Evolutionary conservation across 2,329 filamentous ascomycete species (phyloP).

Genomic region (Fusarium drepaniforme): DNA sequence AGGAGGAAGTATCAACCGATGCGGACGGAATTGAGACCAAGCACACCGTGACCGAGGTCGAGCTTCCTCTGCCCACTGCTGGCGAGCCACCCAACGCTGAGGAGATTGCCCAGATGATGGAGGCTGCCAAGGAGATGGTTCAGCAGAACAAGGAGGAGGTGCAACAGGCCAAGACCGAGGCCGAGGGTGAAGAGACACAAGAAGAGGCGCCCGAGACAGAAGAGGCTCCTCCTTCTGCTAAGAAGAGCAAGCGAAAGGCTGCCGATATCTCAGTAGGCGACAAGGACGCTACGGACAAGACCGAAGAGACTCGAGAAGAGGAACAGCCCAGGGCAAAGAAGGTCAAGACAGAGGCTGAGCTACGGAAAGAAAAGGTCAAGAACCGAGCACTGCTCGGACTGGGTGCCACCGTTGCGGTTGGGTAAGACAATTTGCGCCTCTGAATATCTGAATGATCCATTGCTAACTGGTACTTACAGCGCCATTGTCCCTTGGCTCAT

Average conservation of each 20-base stretch:
- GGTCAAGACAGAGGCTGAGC: constrained; percentile 81
- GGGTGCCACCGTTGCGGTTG: constrained; percentile 87
- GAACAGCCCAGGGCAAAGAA: constrained; percentile 76
- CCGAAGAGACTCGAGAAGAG: constrained; percentile 50
- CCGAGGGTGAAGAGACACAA: constrained; percentile 57
- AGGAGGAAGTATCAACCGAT: constrained; percentile 70
- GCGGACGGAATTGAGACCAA: constrained; percentile 73
- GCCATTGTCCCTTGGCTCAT: constrained; percentile 65
- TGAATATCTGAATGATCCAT: not conserved
- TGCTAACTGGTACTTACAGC: constrained; percentile 45
- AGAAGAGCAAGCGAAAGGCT: constrained; percentile 79
- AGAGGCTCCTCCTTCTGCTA: constrained; percentile 53
- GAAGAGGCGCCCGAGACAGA: constrained; percentile 52
- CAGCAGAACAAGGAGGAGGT: constrained; percentile 68
- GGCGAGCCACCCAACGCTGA: constrained; percentile 79
- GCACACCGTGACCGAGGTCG: constrained; percentile 79
- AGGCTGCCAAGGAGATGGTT: constrained; percentile 90
- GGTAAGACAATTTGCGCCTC: constrained; percentile 73
- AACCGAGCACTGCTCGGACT: constrained; percentile 88
- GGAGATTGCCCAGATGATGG: constrained; percentile 86
- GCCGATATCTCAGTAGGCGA: constrained; percentile 78
- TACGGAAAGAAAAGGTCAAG: constrained; percentile 88
- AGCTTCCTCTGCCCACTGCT: constrained; percentile 72
- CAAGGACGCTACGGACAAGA: constrained; percentile 55
- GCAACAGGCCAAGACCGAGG: constrained; percentile 52